These are phyloP conservation scores for Microsporum canis DNA, from an alignment of 2,329 filamentous ascomycete genomes.

Conservation along the genomic window DNA sequence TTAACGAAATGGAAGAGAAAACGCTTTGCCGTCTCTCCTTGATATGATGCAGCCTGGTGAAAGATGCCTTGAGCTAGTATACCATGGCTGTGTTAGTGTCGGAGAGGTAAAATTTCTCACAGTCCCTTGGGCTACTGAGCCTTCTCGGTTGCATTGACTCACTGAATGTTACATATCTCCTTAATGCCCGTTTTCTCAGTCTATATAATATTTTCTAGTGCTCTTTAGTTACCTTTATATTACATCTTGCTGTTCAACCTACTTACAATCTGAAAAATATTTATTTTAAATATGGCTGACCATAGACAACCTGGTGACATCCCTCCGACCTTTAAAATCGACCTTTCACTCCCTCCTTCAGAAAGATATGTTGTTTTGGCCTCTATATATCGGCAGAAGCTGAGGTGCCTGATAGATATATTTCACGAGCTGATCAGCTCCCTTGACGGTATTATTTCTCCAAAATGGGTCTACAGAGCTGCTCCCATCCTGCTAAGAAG, in stretches of 20 bases:
- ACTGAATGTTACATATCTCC: neutral
- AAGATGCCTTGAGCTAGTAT: neutral
- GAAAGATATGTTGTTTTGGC: constrained; percentile 43
- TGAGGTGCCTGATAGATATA: constrained; percentile 36
- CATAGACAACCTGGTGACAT: constrained; percentile 1
- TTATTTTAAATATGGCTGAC: neutral
- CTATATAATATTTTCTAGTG: neutral
- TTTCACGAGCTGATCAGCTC: constrained; percentile 42
- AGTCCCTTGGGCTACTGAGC: neutral
- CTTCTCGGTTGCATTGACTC: neutral
- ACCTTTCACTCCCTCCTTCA: constrained; percentile 44
- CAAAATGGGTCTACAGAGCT: constrained; percentile 25
- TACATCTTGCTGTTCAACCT: neutral
- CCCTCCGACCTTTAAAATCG: constrained; percentile 38
- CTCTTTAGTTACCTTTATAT: neutral
- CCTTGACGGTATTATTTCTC: constrained; percentile 20
- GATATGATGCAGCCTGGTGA: neutral
- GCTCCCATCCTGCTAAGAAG: constrained; percentile 40
- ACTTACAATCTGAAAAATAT: neutral
- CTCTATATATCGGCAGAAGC: constrained; percentile 33
- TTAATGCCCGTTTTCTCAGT: too few species aligned
- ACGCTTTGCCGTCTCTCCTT: neutral
- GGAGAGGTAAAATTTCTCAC: neutral
- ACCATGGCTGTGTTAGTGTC: neutral
- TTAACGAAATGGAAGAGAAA: neutral